Evolutionary conservation across 2,329 filamentous ascomycete species (phyloP).

Genomic region (Neonectria ditissima): DNA sequence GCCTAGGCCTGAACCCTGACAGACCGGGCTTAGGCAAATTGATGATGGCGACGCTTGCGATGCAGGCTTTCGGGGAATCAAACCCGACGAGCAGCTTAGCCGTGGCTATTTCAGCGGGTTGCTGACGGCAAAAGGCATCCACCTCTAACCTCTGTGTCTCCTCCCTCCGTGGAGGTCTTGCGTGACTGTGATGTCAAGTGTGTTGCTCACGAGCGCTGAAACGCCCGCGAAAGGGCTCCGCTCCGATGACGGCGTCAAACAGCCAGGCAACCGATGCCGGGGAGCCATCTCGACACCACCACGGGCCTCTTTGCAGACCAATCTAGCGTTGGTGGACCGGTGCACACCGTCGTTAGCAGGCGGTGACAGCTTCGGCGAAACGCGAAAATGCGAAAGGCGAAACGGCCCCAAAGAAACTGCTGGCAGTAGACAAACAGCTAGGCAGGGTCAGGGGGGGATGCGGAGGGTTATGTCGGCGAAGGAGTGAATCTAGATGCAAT

Average conservation of each 20-base stretch:
- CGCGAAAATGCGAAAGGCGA: neutral
- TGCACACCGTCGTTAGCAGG: slow-evolving; percentile 8
- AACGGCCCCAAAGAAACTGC: neutral
- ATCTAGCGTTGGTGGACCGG: slow-evolving; percentile 5
- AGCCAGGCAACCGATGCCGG: slow-evolving; percentile 4
- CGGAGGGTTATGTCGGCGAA: neutral
- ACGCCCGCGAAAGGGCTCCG: slow-evolving; percentile 1
- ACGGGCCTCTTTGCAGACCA: slow-evolving; percentile 11
- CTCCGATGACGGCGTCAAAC: slow-evolving; percentile 19
- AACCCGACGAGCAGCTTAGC: neutral
- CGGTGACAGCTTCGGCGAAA: neutral
- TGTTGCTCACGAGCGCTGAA: slow-evolving; percentile 13
- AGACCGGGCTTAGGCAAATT: neutral
- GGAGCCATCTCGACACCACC: neutral
- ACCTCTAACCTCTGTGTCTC: no score
- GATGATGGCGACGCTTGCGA: slow-evolving; percentile 10
- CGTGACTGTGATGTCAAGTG: neutral
- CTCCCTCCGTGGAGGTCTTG: no score
- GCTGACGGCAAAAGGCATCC: slow-evolving; percentile 8
- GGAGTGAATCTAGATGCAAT: neutral
- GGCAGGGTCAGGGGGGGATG: slow-evolving; percentile 5
- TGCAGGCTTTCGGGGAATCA: slow-evolving; percentile 17
- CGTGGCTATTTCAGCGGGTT: neutral
- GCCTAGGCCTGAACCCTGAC: slow-evolving; percentile 5
- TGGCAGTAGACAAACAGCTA: slow-evolving; percentile 2